Evolutionary conservation across 352 stramenopile genomes (phyloP), one percentile per base, ranked within the genome.

Genomic region (Pilasporangium apinafurcum): DNA sequence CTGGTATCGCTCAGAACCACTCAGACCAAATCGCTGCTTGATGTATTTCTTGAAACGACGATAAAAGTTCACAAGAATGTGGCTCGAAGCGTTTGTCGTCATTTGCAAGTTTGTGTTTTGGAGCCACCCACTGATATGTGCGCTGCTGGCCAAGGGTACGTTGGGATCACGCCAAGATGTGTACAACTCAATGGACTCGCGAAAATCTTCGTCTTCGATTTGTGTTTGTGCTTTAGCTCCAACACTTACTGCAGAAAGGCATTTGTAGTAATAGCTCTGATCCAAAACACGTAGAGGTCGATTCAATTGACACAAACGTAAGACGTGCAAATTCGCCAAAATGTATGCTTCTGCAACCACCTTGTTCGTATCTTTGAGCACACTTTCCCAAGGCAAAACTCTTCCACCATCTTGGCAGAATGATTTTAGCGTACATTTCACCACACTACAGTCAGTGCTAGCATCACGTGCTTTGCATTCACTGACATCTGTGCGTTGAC

Each of bases 331-430:
- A 28, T 44, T 51, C 18, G 26, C 34, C 16, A 51, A 25, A 17
- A 37, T 3, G 17, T 44, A 51, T 12, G 21, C 44, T 21, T 51
- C 44, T 5, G 28, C 12, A 2, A 51, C 34, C 5, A 25, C 16
- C 34, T 44, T 36, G 34, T 37, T 37, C 34, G 44, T 28, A 29
- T 38, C 33, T 20, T 27, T n/a, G 7, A 51, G 24, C 8, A 51
- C 34, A 28, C 21, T n/a, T 18, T 51, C 44, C 44, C 44, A 44
- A 13, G 34, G 30, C 17, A 51, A 29, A 18, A 20, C 9, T 22
- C 21, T 44, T 10, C 17, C 16, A 8, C 31, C 24, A 5, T 22
- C 44, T 8, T 38, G 42, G 34, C 44, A 51, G 34, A 44, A 36
- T 13, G 5, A 24, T 17, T 27, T 44, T 7, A 43, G 14, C 9